Percentiles rank a stretch among this genome's conserved stretches.
Conservation (phyloP, 129 eudicot genomes). For the Flaveria linearis region DNA sequence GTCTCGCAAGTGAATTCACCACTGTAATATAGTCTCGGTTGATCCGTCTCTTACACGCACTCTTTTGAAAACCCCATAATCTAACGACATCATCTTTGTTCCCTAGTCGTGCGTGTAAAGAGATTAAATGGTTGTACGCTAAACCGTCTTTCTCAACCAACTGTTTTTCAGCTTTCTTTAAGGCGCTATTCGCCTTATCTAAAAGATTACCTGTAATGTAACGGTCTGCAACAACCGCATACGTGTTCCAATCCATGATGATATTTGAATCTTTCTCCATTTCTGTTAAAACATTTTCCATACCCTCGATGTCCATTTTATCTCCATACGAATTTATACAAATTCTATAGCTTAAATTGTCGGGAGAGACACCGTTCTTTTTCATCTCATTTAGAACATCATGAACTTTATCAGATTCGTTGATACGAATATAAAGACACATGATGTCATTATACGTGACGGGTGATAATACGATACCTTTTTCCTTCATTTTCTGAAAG, state of each 20-base stretch:
- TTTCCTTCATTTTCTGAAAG: slow-evolving; percentile 67
- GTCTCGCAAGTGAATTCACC: slow-evolving; percentile 54
- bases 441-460: slow-evolving; percentile 73
- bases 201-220: slow-evolving; percentile 47
- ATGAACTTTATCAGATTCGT: slow-evolving; percentile 52
- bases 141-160: slow-evolving; percentile 52
- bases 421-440: slow-evolving; percentile 50
- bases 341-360: slow-evolving; percentile 67
- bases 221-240: slow-evolving; percentile 68
- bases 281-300: slow-evolving; percentile 62
- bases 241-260: slow-evolving; percentile 82
- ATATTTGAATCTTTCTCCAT: slow-evolving; percentile 70
- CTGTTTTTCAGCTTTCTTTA: slow-evolving; percentile 65
- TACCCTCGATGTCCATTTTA: slow-evolving; percentile 47
- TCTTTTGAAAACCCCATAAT: slow-evolving; percentile 68
- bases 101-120: slow-evolving; percentile 62
- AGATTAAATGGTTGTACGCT: slow-evolving; percentile 71
- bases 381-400: slow-evolving; percentile 59
- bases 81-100: slow-evolving; percentile 60
- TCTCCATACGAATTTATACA: slow-evolving; percentile 69
- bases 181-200: slow-evolving; percentile 51
- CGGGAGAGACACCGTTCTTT: slow-evolving; percentile 56
- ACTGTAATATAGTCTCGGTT: slow-evolving; percentile 61
- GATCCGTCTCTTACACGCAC: slow-evolving; percentile 51
- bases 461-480: slow-evolving; percentile 50